Evolutionary conservation across 306 rosid genomes (phyloP).

Genomic region (Amphicarpaea edgeworthii): DNA sequence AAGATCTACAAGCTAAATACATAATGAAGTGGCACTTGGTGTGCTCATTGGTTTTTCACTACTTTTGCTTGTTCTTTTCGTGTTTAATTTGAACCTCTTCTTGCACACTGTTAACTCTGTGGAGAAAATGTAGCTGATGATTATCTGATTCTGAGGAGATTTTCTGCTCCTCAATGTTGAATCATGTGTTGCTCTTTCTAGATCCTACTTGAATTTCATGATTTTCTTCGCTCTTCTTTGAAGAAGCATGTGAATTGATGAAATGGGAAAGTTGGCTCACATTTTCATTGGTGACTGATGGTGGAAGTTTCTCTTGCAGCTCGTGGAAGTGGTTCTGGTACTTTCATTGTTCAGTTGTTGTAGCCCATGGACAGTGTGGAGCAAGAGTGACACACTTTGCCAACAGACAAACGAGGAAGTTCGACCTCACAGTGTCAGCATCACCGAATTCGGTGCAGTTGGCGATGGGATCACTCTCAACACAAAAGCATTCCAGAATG

Average conservation of each 20-base stretch:
- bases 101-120: constrained; percentile 19
- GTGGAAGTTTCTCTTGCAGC: constrained; percentile 54
- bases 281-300: constrained; percentile 35
- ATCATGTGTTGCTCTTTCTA: not conserved
- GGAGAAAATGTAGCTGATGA: constrained; percentile 40
- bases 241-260: constrained; percentile 26
- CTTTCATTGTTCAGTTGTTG: constrained; percentile 64
- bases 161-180: constrained; percentile 21
- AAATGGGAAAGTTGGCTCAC: constrained; percentile 28
- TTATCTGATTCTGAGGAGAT: constrained; percentile 15
- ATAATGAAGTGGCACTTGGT: not conserved
- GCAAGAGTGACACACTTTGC: constrained; percentile 65
- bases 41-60: constrained; percentile 21
- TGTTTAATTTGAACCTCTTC: constrained; percentile 7
- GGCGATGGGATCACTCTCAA: constrained; percentile 87
- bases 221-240: not conserved
- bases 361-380: constrained; percentile 65
- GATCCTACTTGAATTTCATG: constrained; percentile 44
- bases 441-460: constrained; percentile 83
- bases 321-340: constrained; percentile 68
- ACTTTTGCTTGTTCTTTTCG: not conserved
- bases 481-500: constrained; percentile 86
- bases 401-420: constrained; percentile 53
- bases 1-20: constrained; percentile 41
- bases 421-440: constrained; percentile 84